These are phyloP conservation scores for Plasmodium ovale DNA, from an alignment of 169 alveolate species.

Conservation along the genomic window DNA sequence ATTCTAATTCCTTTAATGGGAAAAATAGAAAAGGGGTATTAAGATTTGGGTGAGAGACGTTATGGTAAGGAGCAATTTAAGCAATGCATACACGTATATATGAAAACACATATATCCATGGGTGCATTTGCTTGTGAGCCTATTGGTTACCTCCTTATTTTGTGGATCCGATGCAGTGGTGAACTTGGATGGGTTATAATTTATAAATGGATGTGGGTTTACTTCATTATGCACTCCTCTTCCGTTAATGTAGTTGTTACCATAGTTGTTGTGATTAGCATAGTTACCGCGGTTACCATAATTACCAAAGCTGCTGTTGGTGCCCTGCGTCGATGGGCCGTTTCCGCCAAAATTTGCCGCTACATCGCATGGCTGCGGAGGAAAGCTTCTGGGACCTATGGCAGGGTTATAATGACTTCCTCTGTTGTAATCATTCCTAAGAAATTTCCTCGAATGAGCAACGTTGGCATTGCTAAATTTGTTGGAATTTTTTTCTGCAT, in stretches of 20 bases:
- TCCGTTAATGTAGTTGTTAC: background rate
- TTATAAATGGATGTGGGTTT: constrained; percentile 25
- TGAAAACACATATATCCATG: background rate
- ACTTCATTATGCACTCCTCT: background rate
- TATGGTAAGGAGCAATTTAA: background rate
- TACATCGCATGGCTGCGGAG: too few relatives aligned
- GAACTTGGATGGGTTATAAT: background rate
- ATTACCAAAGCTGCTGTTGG: too few relatives aligned
- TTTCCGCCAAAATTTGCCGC: too few relatives aligned
- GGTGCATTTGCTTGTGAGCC: background rate
- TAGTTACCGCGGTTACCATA: too few relatives aligned
- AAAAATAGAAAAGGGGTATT: background rate
- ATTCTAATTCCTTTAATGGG: constrained; percentile 12
- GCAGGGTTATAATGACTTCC: too few relatives aligned
- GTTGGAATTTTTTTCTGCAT: background rate
- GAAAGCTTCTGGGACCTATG: too few relatives aligned
- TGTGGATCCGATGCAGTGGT: too few relatives aligned
- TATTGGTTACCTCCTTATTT: too few relatives aligned
- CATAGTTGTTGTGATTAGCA: background rate
- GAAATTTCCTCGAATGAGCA: too few relatives aligned
- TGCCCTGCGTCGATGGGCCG: too few relatives aligned
- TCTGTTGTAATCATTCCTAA: too few relatives aligned
- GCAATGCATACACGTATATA: background rate
- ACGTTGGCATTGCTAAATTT: too few relatives aligned
- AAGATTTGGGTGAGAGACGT: background rate